Base-by-base conservation (phyloP, 2,329 filamentous ascomycete genomes). In the Colletotrichum cereale region DNA sequence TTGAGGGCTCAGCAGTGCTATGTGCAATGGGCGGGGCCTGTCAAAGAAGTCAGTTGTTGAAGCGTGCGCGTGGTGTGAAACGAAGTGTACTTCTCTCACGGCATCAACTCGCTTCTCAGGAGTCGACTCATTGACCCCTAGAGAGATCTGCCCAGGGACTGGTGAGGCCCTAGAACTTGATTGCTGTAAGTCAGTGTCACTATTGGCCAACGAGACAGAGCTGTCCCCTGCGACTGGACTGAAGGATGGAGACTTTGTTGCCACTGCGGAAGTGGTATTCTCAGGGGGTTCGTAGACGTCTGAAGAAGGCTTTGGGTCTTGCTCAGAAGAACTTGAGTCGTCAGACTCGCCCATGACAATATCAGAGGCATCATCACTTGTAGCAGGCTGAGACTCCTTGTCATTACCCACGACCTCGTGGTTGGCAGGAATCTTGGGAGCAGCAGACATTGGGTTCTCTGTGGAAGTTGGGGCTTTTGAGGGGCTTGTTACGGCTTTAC, bases 261-360 rank as follows among this genome's bases (percentile, higher is more conserved):
- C 84, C 70, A 89, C 88, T 2, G 86, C 86, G 31, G 73, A 75
- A 24, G 31, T 44, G 68, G 55, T 73, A 5, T 81, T 82, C 65
- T 85, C 85, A 24, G 87, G 86, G 58, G 88, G 88, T 73, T 91
- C 87, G 75, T 90, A 89, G 60, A 81, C 84, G 71, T 90, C 88
- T 2, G 86, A 86, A 31, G 70, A 75, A 18, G 42, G 48, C 26
- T 66, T 55, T 50, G 71, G 58, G n/a, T 75, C 76, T 21, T 62
- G 66, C 52, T 76, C 75, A 1, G 75, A 60, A 48, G 69, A 71
- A 58, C 44, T 55, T 10, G 58, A 53, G n/a, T 47, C 53, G 34
- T 70, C 61, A 21, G 66, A 66, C 40, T 74, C 74, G 24, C 62
- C 63, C 74, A 75, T 75, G 34, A 58, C 66, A 47, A 73, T 52